Percentiles rank a stretch among this genome's conserved stretches.
phyloP scores from a whole-genome alignment of 2,329 filamentous ascomycete species.

The Phialophora expanda region DNA sequence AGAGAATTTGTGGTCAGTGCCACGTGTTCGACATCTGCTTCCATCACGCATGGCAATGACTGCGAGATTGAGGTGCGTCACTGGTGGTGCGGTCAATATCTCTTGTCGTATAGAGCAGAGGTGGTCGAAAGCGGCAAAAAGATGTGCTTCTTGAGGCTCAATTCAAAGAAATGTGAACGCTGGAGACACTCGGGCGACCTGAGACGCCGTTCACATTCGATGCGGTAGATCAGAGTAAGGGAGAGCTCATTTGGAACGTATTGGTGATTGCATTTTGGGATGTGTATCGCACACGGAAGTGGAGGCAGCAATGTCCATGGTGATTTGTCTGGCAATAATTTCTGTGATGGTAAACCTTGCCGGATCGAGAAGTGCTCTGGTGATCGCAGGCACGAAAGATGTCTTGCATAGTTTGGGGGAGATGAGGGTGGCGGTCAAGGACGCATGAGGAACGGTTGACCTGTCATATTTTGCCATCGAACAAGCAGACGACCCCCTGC shows the following conservation, averaged over 20 bases:
- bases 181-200: background rate
- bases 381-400: conserved; percentile 3
- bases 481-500: conserved; percentile 7
- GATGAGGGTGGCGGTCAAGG: conserved; percentile 29
- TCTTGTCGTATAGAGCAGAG: background rate
- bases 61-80: background rate
- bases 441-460: conserved; percentile 20
- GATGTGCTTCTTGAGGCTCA: background rate
- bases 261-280: conserved; percentile 2
- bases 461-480: conserved; percentile 27
- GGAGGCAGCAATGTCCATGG: conserved; percentile 3
- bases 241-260: background rate
- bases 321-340: conserved; percentile 15
- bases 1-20: conserved; percentile 2
- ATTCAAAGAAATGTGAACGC: background rate
- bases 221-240: background rate
- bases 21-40: conserved; percentile 21
- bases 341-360: conserved; percentile 9
- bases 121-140: background rate
- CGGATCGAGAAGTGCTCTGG: conserved; percentile 11
- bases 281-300: conserved; percentile 7
- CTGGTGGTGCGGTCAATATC: background rate
- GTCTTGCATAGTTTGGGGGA: conserved; percentile 4
- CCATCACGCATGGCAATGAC: conserved; percentile 7
- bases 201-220: background rate